Percentiles rank a stretch among this genome's conserved stretches.
These are phyloP conservation scores for Leptoxyphium fumago DNA, from an alignment of 2,329 filamentous ascomycete genomes.

Conservation along the genomic window DNA sequence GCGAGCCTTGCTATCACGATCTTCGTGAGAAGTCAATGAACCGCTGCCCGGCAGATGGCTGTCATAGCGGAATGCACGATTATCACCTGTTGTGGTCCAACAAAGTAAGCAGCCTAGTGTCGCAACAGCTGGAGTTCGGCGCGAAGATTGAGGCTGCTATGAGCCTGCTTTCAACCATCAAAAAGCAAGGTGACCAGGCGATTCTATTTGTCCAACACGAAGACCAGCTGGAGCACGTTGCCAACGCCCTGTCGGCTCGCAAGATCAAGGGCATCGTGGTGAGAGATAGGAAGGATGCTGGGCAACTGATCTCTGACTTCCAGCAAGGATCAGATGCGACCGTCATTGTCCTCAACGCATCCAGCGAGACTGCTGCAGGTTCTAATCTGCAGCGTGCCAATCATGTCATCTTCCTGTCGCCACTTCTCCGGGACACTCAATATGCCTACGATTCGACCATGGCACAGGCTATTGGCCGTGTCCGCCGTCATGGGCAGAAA, in stretches of 20 bases:
- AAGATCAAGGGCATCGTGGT: conserved; percentile 25
- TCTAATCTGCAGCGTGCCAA: conserved; percentile 47
- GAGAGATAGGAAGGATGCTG: conserved; percentile 11
- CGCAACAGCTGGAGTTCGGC: conserved; percentile 17
- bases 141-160: conserved; percentile 35
- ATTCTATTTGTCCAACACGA: conserved; percentile 42
- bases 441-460: conserved; percentile 43
- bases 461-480: conserved; percentile 49
- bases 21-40: conserved; percentile 13
- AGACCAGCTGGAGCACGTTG: conserved; percentile 27
- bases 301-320: conserved; percentile 10
- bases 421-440: conserved; percentile 35
- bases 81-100: conserved; percentile 27
- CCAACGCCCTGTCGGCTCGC: conserved; percentile 17
- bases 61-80: conserved; percentile 23
- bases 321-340: conserved; percentile 21
- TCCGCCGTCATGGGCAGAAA: conserved; percentile 42
- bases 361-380: conserved; percentile 43
- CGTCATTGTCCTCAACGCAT: conserved; percentile 43
- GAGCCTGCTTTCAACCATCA: conserved; percentile 27
- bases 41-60: conserved; percentile 26
- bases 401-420: conserved; percentile 48
- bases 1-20: conserved; percentile 24
- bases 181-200: conserved; percentile 30
- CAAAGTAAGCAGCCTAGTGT: conserved; percentile 21